These are phyloP conservation scores for Rosa lucieae DNA, from an alignment of 306 rosid species.

Conservation along the genomic window DNA sequence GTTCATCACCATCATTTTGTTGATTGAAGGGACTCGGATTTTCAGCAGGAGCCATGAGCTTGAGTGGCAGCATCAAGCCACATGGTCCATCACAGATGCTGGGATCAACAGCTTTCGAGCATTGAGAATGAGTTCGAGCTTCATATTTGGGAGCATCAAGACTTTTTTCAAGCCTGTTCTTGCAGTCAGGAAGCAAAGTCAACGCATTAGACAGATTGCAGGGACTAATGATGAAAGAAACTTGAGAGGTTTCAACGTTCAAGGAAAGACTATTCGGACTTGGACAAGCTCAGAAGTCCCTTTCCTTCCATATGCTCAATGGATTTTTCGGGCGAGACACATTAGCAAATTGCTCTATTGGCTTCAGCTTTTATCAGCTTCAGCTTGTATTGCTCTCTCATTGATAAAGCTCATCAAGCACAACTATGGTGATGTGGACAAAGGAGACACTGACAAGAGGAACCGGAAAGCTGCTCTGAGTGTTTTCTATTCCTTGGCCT, in stretches of 20 bases:
- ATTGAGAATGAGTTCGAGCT: conserved; percentile 49
- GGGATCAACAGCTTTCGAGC: conserved; percentile 65
- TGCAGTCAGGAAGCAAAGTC: conserved; percentile 26
- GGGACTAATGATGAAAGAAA: conserved; percentile 20
- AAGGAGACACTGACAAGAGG: conserved; percentile 81
- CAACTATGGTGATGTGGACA: conserved; percentile 66
- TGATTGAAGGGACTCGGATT: conserved; percentile 82
- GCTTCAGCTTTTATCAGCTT: conserved; percentile 92
- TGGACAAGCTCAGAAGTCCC: conserved; percentile 89
- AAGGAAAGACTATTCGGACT: conserved; percentile 55
- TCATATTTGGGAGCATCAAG: conserved; percentile 37
- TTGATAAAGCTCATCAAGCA: conserved; percentile 55
- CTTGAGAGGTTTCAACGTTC: conserved; percentile 23
- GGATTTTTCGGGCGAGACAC: conserved; percentile 68
- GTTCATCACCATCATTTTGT: conserved; percentile 78
- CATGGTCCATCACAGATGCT: conserved; percentile 73
- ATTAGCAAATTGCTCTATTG: conserved; percentile 84
- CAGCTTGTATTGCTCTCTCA: conserved; percentile 77
- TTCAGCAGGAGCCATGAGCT: conserved; percentile 97
- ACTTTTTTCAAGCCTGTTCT: conserved; percentile 45
- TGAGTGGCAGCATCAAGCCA: conserved; percentile 97
- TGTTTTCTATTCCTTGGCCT: conserved; percentile 78
- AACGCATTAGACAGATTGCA: conserved; percentile 29
- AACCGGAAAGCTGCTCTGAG: conserved; percentile 67
- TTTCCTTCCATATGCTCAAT: conserved; percentile 62